phyloP scores from a whole-genome alignment of 768 basidiomycete species.

The Russula abietina region DNA sequence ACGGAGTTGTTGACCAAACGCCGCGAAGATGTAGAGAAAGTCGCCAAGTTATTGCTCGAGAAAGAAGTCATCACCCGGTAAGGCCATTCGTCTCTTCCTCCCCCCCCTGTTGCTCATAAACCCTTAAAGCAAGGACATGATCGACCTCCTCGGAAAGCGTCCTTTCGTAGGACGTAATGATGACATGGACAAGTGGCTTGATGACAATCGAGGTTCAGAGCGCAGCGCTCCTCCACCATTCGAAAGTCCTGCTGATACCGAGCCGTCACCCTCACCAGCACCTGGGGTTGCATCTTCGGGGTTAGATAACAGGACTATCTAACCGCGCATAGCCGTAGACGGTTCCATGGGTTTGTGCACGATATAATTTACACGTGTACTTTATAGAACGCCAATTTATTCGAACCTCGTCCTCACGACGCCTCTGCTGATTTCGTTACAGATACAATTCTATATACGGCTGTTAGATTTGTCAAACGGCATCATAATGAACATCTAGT shows the following conservation, averaged over 20 bases:
- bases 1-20: slow-evolving; percentile 74
- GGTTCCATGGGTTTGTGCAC: slow-evolving; percentile 1
- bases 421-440: background rate
- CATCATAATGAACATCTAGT: background rate
- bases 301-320: slow-evolving; percentile 30
- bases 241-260: slow-evolving; percentile 36
- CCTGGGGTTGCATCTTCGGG: slow-evolving; percentile 48
- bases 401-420: slow-evolving; percentile 10
- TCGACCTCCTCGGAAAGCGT: slow-evolving; percentile 70
- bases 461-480: background rate
- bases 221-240: slow-evolving; percentile 62
- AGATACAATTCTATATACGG: background rate
- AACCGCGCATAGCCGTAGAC: slow-evolving; percentile 6
- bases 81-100: slow-evolving; percentile 24
- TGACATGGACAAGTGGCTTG: slow-evolving; percentile 98
- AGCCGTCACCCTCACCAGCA: slow-evolving; percentile 34
- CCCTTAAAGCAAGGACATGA: slow-evolving; percentile 74
- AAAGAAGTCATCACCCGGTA: slow-evolving; percentile 95
- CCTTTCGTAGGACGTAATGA: slow-evolving; percentile 74
- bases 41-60: slow-evolving; percentile 83
- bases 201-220: slow-evolving; percentile 59
- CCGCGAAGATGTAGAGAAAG: slow-evolving; percentile 85
- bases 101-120: background rate
- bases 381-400: slow-evolving; percentile 8
- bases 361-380: slow-evolving; percentile 3